Conservation (phyloP, 2,329 filamentous ascomycete genomes). For the Colletotrichum sp. region DNA sequence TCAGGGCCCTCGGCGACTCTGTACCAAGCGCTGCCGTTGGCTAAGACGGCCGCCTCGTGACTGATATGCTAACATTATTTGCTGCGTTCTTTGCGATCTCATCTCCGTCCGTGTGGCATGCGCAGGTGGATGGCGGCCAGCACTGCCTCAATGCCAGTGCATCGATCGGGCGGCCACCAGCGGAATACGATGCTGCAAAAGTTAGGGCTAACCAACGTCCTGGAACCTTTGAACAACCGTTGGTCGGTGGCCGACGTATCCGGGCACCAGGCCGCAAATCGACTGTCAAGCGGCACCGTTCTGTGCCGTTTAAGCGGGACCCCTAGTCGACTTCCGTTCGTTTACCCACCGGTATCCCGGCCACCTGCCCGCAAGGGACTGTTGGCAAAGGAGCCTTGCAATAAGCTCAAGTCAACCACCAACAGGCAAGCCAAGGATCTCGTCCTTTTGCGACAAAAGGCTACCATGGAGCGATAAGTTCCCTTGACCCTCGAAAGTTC, state of each 20-base stretch:
- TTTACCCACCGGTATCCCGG: neutral
- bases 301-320: constrained; percentile 11
- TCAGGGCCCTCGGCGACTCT: neutral
- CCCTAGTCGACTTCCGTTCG: neutral
- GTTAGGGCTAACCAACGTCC: neutral
- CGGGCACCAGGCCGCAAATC: constrained; percentile 2
- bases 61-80: neutral
- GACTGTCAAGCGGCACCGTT: neutral
- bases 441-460: neutral
- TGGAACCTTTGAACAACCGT: neutral
- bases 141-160: constrained; percentile 18
- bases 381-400: neutral
- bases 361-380: neutral
- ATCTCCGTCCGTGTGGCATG: neutral
- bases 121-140: neutral
- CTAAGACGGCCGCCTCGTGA: neutral
- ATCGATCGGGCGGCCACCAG: constrained; percentile 4
- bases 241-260: constrained; percentile 1
- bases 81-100: neutral
- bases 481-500: neutral
- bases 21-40: neutral
- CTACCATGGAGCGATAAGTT: neutral
- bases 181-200: neutral
- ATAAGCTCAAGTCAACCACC: neutral
- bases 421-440: neutral